phyloP scores from a whole-genome alignment of 495 filamentous ascomycete genomes.

The Xylaria curta region DNA sequence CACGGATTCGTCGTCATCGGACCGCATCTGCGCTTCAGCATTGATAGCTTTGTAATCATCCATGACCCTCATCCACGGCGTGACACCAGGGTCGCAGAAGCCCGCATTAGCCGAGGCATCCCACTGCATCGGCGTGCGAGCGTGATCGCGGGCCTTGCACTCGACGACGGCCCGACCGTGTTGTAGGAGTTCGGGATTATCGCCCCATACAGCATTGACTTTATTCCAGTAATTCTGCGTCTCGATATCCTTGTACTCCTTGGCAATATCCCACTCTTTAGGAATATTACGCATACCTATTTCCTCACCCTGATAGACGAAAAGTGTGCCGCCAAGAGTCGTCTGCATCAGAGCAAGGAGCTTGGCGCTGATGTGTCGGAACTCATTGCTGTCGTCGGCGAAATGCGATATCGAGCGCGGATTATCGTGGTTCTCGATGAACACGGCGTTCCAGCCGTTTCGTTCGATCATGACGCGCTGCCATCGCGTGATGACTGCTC shows the following conservation, averaged over 20 bases:
- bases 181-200: slow-evolving; percentile 3
- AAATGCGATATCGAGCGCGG: slow-evolving; percentile 65
- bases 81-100: slow-evolving; percentile 43
- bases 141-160: slow-evolving; percentile 64
- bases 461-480: slow-evolving; percentile 64
- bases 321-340: slow-evolving; percentile 65
- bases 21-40: slow-evolving; percentile 45
- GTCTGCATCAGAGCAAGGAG: slow-evolving; percentile 65
- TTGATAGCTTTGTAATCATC: slow-evolving; percentile 54
- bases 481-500: slow-evolving; percentile 61
- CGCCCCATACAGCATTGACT: slow-evolving; percentile 19
- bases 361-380: slow-evolving; percentile 57
- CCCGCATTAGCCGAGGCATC: slow-evolving; percentile 58
- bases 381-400: slow-evolving; percentile 48
- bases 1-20: slow-evolving; percentile 39
- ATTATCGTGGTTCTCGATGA: slow-evolving; percentile 70
- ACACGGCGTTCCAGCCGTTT: slow-evolving; percentile 68
- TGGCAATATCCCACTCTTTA: slow-evolving; percentile 57
- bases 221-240: slow-evolving; percentile 66
- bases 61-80: slow-evolving; percentile 62
- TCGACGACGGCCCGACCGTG: slow-evolving; percentile 21
- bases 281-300: slow-evolving; percentile 69
- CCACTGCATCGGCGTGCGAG: slow-evolving; percentile 70
- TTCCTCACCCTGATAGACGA: slow-evolving; percentile 75
- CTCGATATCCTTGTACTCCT: slow-evolving; percentile 69